Evolutionary conservation across 2,329 filamentous ascomycete species (phyloP).

Genomic region (Fusarium sp.): DNA sequence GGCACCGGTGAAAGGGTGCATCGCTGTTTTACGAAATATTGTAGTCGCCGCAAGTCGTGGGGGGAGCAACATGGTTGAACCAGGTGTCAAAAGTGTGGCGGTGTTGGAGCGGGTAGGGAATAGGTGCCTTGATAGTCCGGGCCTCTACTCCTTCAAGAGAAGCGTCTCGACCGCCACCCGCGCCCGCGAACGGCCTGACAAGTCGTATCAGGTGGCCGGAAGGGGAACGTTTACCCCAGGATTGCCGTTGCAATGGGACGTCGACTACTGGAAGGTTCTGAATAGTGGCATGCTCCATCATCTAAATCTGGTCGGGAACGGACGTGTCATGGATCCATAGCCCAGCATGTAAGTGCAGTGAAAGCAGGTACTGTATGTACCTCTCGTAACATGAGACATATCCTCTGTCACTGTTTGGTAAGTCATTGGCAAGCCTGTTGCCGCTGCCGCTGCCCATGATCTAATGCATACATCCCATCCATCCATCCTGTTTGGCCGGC

Average conservation of each 20-base stretch:
- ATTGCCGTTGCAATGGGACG: slow-evolving; percentile 36
- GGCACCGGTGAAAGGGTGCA: not conserved
- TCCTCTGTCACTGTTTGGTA: not conserved
- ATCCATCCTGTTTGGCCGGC: slow-evolving; percentile 1
- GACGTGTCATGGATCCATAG: not conserved
- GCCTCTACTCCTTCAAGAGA: slow-evolving; percentile 10
- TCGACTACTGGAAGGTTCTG: slow-evolving; percentile 18
- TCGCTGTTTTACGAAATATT: not conserved
- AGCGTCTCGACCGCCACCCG: slow-evolving; percentile 32
- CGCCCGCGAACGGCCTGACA: slow-evolving; percentile 28
- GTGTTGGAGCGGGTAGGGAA: not conserved
- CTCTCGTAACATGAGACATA: slow-evolving; percentile 6
- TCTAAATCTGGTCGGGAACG: not conserved
- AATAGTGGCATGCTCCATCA: slow-evolving; percentile 27
- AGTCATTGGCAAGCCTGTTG: slow-evolving; percentile 4
- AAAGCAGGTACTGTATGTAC: not conserved
- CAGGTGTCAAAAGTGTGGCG: not conserved
- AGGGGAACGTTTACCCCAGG: slow-evolving; percentile 38
- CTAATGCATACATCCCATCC: slow-evolving; percentile 19
- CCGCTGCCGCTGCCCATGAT: slow-evolving; percentile 7
- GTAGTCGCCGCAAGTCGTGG: not conserved
- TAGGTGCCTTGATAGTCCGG: not conserved
- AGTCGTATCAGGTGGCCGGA: slow-evolving; percentile 32
- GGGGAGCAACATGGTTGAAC: not conserved
- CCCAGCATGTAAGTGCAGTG: not conserved